phyloP scores from a whole-genome alignment of 306 rosid genomes.

The Begonia fuchsioides region DNA sequence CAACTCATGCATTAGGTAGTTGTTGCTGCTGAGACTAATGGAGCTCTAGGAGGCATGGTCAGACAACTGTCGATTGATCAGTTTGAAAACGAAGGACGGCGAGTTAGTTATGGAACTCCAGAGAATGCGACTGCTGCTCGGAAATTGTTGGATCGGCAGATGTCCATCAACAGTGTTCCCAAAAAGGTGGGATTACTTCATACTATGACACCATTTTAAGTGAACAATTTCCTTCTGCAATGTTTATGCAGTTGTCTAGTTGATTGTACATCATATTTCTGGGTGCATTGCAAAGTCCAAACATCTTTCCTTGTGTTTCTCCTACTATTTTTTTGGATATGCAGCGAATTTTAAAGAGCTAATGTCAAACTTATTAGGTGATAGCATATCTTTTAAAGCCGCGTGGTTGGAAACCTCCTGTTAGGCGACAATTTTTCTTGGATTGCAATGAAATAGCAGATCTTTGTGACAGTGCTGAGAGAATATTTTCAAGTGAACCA shows the following conservation, averaged over 20 bases:
- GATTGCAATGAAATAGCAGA: slow-evolving; percentile 99
- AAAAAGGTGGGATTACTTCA: slow-evolving; percentile 47
- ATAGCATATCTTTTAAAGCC: slow-evolving; percentile 90
- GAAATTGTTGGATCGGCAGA: slow-evolving; percentile 90
- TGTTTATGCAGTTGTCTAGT: too few relatives aligned
- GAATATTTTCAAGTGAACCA: slow-evolving; percentile 89
- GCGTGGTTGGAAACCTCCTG: slow-evolving; percentile 99
- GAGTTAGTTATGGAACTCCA: slow-evolving; percentile 96
- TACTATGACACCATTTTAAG: too few relatives aligned
- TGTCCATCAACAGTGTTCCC: slow-evolving; percentile 94
- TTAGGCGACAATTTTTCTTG: slow-evolving; percentile 87
- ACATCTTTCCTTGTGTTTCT: background rate
- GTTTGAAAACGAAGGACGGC: slow-evolving; percentile 97
- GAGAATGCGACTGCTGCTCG: slow-evolving; percentile 98
- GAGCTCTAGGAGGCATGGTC: slow-evolving; percentile 96
- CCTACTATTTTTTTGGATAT: background rate
- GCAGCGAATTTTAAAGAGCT: slow-evolving; percentile 10
- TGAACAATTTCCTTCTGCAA: background rate
- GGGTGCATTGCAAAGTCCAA: background rate
- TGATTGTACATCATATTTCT: background rate
- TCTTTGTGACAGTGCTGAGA: slow-evolving; percentile 95
- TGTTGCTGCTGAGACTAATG: slow-evolving; percentile 99
- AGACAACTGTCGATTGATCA: slow-evolving; percentile 98
- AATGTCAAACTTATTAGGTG: slow-evolving; percentile 39
- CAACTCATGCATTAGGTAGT: slow-evolving; percentile 51